Evolutionary conservation across 2,329 filamentous ascomycete species (phyloP).

Genomic region (Bipolaris gigantea): DNA sequence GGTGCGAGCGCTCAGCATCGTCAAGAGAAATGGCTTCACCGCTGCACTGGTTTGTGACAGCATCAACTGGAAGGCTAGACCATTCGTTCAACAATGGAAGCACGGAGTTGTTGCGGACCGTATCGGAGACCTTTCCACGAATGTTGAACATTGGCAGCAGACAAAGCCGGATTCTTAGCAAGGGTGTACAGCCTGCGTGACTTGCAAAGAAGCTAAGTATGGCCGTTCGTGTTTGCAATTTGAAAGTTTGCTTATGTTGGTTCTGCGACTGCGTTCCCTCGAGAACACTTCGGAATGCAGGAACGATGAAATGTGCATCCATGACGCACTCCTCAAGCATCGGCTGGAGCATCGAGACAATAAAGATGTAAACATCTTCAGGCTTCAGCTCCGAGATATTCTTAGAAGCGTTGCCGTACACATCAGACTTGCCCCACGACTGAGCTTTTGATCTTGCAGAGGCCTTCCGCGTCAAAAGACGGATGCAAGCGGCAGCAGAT

Average conservation of each 20-base stretch:
- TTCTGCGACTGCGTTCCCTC: constrained; percentile 54
- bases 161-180: constrained; percentile 68
- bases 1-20: constrained; percentile 57
- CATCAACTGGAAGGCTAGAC: constrained; percentile 58
- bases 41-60: constrained; percentile 56
- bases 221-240: constrained; percentile 64
- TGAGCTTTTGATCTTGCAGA: constrained; percentile 15
- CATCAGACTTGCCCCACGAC: constrained; percentile 27
- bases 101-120: constrained; percentile 72
- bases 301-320: constrained; percentile 70
- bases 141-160: constrained; percentile 73
- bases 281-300: constrained; percentile 63
- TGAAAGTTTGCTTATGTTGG: constrained; percentile 46
- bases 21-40: constrained; percentile 52
- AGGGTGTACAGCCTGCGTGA: constrained; percentile 70
- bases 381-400: constrained; percentile 66
- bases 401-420: constrained; percentile 63
- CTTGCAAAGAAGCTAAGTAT: constrained; percentile 73
- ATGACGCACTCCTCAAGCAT: constrained; percentile 83
- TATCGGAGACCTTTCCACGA: constrained; percentile 71
- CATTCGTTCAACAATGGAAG: constrained; percentile 74
- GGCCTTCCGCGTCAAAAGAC: constrained; percentile 24
- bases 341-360: constrained; percentile 72
- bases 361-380: constrained; percentile 49
- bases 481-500: constrained; percentile 69